These are phyloP conservation scores for Monosporascus sp. DNA, from an alignment of 2,329 filamentous ascomycete species.

Conservation along the genomic window DNA sequence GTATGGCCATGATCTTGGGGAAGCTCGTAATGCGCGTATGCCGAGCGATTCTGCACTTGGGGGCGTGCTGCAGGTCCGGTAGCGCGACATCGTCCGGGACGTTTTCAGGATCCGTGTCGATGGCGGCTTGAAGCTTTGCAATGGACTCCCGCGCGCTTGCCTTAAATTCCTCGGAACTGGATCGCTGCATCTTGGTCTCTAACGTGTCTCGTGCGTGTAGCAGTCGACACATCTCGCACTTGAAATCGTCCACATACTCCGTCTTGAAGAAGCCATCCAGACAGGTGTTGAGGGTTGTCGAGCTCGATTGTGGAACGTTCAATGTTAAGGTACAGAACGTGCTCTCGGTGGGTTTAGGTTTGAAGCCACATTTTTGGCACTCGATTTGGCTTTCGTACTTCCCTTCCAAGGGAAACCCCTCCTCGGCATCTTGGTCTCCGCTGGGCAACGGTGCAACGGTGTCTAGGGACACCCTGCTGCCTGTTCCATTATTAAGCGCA, in stretches of 20 bases:
- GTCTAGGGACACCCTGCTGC: constrained; percentile 9
- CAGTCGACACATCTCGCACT: constrained; percentile 89
- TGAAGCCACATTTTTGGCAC: constrained; percentile 84
- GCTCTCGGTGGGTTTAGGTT: constrained; percentile 75
- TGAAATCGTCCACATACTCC: constrained; percentile 95
- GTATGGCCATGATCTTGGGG: constrained; percentile 84
- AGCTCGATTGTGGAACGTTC: constrained; percentile 78
- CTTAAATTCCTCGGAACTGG: constrained; percentile 48
- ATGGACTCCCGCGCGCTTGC: constrained; percentile 53
- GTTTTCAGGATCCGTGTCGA: constrained; percentile 77
- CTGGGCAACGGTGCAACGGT: constrained; percentile 6
- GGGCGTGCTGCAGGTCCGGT: constrained; percentile 68
- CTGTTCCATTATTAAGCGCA: constrained; percentile 18
- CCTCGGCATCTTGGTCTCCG: constrained; percentile 46
- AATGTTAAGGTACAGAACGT: constrained; percentile 90
- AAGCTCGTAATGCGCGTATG: constrained; percentile 84
- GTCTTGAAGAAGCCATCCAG: constrained; percentile 93
- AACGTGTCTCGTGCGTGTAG: constrained; percentile 67
- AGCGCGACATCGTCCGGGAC: constrained; percentile 67
- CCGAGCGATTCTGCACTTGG: constrained; percentile 78
- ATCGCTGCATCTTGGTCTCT: constrained; percentile 51
- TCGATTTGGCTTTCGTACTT: constrained; percentile 91
- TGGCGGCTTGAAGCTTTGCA: constrained; percentile 59
- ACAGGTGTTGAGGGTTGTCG: constrained; percentile 78
- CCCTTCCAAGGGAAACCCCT: constrained; percentile 88